Evolutionary conservation across 1,139 yeast genomes (phyloP).

Genomic region (Meyerozyma carpophila): DNA sequence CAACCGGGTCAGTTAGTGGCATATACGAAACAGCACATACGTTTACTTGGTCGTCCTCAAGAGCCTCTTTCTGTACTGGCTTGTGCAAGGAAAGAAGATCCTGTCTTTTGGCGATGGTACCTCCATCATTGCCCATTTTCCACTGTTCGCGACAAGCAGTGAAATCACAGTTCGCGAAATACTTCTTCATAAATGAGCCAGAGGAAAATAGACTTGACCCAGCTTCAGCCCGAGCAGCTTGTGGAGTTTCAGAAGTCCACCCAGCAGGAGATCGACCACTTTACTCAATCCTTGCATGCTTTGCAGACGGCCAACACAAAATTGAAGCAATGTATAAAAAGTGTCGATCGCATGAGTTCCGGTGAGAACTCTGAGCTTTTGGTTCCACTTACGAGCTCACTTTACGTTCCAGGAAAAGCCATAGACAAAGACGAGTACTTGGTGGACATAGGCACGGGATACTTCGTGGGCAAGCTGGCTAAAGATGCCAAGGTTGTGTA

Average conservation of each 20-base stretch:
- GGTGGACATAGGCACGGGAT: constrained; percentile 96
- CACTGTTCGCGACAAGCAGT: too few relatives aligned
- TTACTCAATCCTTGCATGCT: constrained; percentile 79
- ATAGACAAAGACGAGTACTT: constrained; percentile 62
- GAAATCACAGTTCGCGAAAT: constrained; percentile 4
- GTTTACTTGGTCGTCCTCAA: constrained; percentile 29
- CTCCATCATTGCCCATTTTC: constrained; percentile 46
- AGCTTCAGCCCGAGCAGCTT: constrained; percentile 77
- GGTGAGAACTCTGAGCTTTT: constrained; percentile 45
- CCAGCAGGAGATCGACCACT: constrained; percentile 81
- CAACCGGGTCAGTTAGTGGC: constrained; percentile 40
- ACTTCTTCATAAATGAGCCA: constrained; percentile 1
- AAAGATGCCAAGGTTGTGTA: constrained; percentile 70
- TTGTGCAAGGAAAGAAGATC: constrained; percentile 31
- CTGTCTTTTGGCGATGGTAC: constrained; percentile 42
- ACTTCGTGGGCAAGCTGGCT: constrained; percentile 76
- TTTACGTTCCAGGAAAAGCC: constrained; percentile 82
- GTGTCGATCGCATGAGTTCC: constrained; percentile 50
- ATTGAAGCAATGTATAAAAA: constrained; percentile 73
- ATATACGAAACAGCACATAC: constrained; percentile 26
- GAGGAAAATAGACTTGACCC: constrained; percentile 50
- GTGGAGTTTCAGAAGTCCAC: constrained; percentile 79
- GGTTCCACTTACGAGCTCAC: constrained; percentile 84
- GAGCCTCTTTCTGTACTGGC: constrained; percentile 13
- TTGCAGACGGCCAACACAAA: constrained; percentile 78